A percentile compares a stretch with the other conserved stretches of the same genome.
phyloP scores from a whole-genome alignment of 371 early-diverging fungal species.

The Mucor ambiguus region DNA sequence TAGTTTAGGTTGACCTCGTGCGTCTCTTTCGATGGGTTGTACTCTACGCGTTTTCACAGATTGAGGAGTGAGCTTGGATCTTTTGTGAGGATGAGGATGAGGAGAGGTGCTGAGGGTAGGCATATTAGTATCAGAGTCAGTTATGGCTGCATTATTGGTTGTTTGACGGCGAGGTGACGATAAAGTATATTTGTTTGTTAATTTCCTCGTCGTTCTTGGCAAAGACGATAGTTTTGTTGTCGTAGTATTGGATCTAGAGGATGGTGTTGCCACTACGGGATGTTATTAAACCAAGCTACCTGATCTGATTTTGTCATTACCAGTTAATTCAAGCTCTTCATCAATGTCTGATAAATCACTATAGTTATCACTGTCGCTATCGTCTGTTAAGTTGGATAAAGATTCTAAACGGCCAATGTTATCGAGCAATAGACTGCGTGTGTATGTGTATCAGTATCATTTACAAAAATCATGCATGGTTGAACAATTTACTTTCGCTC shows the following conservation, averaged over 20 bases:
- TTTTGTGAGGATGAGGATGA: slow-evolving; percentile 52
- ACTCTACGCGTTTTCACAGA: slow-evolving; percentile 49
- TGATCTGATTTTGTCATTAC: slow-evolving; percentile 12
- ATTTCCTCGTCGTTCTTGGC: slow-evolving; percentile 8
- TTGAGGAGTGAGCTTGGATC: slow-evolving; percentile 39
- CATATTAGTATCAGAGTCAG: slow-evolving; percentile 4
- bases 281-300: not conserved
- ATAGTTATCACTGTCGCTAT: slow-evolving; percentile 42
- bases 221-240: not conserved
- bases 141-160: not conserved
- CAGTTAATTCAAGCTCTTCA: slow-evolving; percentile 22
- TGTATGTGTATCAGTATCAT: not conserved
- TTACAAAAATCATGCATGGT: not conserved
- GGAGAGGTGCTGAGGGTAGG: not conserved
- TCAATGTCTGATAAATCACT: slow-evolving; percentile 33
- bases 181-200: slow-evolving; percentile 3
- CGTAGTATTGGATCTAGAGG: not conserved
- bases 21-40: slow-evolving; percentile 70
- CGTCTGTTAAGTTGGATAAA: slow-evolving; percentile 11
- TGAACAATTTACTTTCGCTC: slow-evolving; percentile 29
- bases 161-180: slow-evolving; percentile 1
- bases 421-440: slow-evolving; percentile 45
- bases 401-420: slow-evolving; percentile 42
- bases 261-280: not conserved
- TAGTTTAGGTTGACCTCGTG: slow-evolving; percentile 69